phyloP scores from a whole-genome alignment of 257 asterid genomes.

The Nicotiana benthamiana region DNA sequence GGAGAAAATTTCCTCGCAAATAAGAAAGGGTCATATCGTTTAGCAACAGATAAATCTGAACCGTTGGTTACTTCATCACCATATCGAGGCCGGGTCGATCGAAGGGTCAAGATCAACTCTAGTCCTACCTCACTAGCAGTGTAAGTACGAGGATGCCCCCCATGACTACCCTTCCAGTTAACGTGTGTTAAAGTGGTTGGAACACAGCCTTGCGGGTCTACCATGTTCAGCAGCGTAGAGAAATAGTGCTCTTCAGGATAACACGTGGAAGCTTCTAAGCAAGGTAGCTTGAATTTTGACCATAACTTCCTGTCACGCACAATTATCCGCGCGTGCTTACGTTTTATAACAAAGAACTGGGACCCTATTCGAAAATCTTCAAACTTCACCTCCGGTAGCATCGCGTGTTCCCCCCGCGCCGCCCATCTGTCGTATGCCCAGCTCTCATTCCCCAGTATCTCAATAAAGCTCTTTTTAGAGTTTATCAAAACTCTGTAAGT shows the following conservation, averaged over 20 bases:
- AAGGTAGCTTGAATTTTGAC: conserved; percentile 62
- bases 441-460: conserved; percentile 47
- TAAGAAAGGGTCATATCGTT: conserved; percentile 45
- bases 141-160: conserved; percentile 67
- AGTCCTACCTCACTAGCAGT: conserved; percentile 34
- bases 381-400: conserved; percentile 58
- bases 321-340: conserved; percentile 50
- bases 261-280: conserved; percentile 48
- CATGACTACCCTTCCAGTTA: conserved; percentile 46
- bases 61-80: conserved; percentile 37
- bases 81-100: conserved; percentile 40
- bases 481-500: conserved; percentile 19
- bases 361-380: conserved; percentile 74
- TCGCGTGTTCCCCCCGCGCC: conserved; percentile 71
- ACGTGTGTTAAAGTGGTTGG: conserved; percentile 73
- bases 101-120: conserved; percentile 27
- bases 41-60: conserved; percentile 20
- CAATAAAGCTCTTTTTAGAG: conserved; percentile 53
- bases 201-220: conserved; percentile 58
- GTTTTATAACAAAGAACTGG: conserved; percentile 54
- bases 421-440: conserved; percentile 64
- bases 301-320: conserved; percentile 51
- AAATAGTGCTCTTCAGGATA: conserved; percentile 87
- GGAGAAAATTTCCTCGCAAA: conserved; percentile 66
- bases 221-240: conserved; percentile 58